Conservation (phyloP, 306 rosid species). For the Arachis stenosperma region DNA sequence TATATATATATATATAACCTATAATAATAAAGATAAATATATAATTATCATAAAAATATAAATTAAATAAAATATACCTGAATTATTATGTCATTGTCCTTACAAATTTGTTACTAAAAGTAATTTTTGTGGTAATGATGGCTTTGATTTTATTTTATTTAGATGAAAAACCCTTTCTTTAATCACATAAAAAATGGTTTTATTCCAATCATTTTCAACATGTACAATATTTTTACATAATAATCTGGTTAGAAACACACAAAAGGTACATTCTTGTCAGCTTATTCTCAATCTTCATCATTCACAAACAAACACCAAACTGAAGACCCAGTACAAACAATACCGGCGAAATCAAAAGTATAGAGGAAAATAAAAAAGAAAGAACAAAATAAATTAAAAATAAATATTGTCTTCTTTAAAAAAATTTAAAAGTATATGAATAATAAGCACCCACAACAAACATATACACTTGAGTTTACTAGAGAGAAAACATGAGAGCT, state of each 20-base stretch:
- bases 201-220: constrained; percentile 39
- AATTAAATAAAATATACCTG: too few relatives aligned
- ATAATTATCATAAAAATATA: too few relatives aligned
- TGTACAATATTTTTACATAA: constrained; percentile 39
- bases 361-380: constrained; percentile 9
- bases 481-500: constrained; percentile 50
- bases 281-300: constrained; percentile 44
- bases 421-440: not conserved
- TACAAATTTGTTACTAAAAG: too few relatives aligned
- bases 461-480: not conserved
- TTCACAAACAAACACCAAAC: constrained; percentile 50
- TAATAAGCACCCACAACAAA: constrained; percentile 10
- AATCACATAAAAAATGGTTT: constrained; percentile 40
- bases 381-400: not conserved
- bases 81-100: too few relatives aligned
- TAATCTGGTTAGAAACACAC: constrained; percentile 35
- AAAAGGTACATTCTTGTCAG: constrained; percentile 34
- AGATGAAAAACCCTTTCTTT: too few relatives aligned
- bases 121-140: too few relatives aligned
- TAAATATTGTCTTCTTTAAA: not conserved
- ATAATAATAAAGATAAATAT: too few relatives aligned
- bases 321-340: constrained; percentile 42
- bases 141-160: too few relatives aligned
- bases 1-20: too few relatives aligned
- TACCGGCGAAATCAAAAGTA: constrained; percentile 41